phyloP scores from a whole-genome alignment of 2,329 filamentous ascomycete species.

The Xylaria digitata region DNA sequence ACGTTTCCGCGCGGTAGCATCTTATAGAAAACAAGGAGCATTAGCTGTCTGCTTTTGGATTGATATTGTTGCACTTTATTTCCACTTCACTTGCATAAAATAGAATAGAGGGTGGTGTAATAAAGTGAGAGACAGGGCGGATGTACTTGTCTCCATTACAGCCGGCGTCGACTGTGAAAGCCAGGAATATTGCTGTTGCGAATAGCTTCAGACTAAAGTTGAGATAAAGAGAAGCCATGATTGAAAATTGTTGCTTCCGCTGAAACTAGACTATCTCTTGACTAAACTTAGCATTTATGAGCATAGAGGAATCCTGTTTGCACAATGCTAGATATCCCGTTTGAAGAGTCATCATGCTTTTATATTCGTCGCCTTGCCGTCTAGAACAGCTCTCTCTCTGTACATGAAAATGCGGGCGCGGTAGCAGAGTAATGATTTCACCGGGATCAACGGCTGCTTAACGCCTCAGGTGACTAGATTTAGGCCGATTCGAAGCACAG shows the following conservation, averaged over 20 bases:
- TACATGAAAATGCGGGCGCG: not conserved
- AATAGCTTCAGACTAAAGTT: too few relatives aligned
- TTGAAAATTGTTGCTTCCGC: not conserved
- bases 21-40: not conserved
- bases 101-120: not conserved
- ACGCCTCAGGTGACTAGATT: not conserved
- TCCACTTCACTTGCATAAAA: not conserved
- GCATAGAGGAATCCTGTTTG: not conserved
- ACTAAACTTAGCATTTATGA: not conserved
- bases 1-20: not conserved
- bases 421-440: not conserved
- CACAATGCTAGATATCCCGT: not conserved
- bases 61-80: not conserved
- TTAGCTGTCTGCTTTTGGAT: constrained; percentile 1
- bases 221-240: too few relatives aligned
- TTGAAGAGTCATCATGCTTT: constrained; percentile 4
- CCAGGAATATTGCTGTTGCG: too few relatives aligned
- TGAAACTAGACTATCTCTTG: not conserved
- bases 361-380: not conserved
- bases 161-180: too few relatives aligned
- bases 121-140: not conserved
- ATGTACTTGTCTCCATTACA: not conserved
- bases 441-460: not conserved
- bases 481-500: not conserved
- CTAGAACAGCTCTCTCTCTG: not conserved